phyloP scores from a whole-genome alignment of 1,284 basidiomycete genomes.

The Trichosporon faecale region DNA sequence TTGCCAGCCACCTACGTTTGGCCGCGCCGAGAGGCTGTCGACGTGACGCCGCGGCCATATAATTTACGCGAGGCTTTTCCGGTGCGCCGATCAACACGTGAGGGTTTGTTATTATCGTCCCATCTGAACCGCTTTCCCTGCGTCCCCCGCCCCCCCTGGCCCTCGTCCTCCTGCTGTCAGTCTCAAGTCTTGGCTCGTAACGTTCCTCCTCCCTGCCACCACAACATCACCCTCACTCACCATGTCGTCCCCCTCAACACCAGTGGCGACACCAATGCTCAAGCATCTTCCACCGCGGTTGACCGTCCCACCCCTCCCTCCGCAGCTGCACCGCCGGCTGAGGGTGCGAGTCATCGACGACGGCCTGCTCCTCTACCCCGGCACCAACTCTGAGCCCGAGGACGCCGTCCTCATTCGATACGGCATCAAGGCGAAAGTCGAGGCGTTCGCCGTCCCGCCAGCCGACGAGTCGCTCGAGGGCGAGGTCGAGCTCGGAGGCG shows the following conservation, averaged over 20 bases:
- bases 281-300: conserved; percentile 41
- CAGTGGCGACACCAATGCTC: conserved; percentile 12
- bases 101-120: conserved; percentile 6
- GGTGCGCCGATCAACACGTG: not conserved
- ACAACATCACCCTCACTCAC: conserved; percentile 1
- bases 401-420: conserved; percentile 37
- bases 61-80: conserved; percentile 1
- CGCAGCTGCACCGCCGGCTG: conserved; percentile 41
- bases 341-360: conserved; percentile 24
- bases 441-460: conserved; percentile 21
- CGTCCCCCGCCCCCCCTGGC: not conserved
- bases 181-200: not conserved
- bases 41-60: not conserved
- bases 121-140: not conserved
- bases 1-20: not conserved
- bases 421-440: conserved; percentile 44
- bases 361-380: conserved; percentile 39
- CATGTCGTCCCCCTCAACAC: not conserved
- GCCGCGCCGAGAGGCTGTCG: not conserved
- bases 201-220: conserved; percentile 2
- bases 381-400: conserved; percentile 6
- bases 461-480: conserved; percentile 15
- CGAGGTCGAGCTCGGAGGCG: conserved; percentile 44
- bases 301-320: conserved; percentile 47
- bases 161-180: not conserved